A percentile compares a stretch with the other conserved stretches of the same genome.
Evolutionary conservation across 202 grass and related monocot species (phyloP).

Genomic region (Zizania palustris): DNA sequence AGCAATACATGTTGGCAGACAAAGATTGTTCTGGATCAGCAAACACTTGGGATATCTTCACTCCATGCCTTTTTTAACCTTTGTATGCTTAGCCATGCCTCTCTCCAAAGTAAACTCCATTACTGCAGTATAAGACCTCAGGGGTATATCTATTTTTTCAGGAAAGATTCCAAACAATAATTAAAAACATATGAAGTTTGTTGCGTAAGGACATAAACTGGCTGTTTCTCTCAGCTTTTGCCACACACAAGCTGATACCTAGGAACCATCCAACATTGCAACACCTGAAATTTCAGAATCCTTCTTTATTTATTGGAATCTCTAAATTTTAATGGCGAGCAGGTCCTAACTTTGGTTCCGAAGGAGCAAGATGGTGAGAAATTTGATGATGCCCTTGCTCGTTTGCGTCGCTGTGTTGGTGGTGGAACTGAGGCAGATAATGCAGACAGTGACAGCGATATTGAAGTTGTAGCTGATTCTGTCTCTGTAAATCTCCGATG

Average conservation of each 20-base stretch:
- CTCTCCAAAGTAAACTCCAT: slow-evolving; percentile 24
- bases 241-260: slow-evolving; percentile 22
- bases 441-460: slow-evolving; percentile 76
- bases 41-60: slow-evolving; percentile 5
- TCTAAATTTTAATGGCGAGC: slow-evolving; percentile 33
- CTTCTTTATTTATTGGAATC: slow-evolving; percentile 18
- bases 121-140: slow-evolving; percentile 14
- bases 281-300: slow-evolving; percentile 17
- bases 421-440: slow-evolving; percentile 69
- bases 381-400: slow-evolving; percentile 73
- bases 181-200: slow-evolving; percentile 20
- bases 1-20: slow-evolving; percentile 6
- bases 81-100: slow-evolving; percentile 22
- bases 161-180: neutral
- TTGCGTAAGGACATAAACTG: slow-evolving; percentile 9
- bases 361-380: slow-evolving; percentile 83
- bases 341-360: slow-evolving; percentile 84
- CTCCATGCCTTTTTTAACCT: neutral
- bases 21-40: slow-evolving; percentile 4
- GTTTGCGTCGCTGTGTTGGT: slow-evolving; percentile 76
- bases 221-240: slow-evolving; percentile 19
- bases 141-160: slow-evolving; percentile 3
- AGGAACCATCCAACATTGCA: slow-evolving; percentile 3
- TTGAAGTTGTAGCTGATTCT: slow-evolving; percentile 82
- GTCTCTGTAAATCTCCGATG: slow-evolving; percentile 88